Percentiles rank a stretch among this genome's conserved stretches.
phyloP scores from a whole-genome alignment of 75 land plant species.

The Pseudotsuga menziesii region DNA sequence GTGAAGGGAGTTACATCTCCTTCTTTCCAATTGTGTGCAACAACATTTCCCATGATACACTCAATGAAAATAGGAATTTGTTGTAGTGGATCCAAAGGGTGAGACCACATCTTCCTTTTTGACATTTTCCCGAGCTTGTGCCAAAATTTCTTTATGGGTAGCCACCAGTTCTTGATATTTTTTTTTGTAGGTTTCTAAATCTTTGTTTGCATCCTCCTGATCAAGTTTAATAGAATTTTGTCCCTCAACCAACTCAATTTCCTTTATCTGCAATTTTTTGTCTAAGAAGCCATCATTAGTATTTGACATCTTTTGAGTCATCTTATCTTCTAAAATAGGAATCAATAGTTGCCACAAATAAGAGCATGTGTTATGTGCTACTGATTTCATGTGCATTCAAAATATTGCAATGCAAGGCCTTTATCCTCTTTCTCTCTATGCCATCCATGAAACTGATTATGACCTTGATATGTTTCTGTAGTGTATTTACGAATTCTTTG shows the following conservation, averaged over 20 bases:
- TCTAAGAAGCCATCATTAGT: neutral
- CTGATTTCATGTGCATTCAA: neutral
- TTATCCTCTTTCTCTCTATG: neutral
- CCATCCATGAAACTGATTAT: neutral
- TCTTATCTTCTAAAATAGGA: neutral
- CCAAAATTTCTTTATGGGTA: constrained; percentile 1
- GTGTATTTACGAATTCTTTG: neutral
- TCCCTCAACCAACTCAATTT: neutral
- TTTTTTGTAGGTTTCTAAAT: constrained; percentile 5
- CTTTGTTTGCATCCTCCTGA: neutral
- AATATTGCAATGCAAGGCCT: neutral
- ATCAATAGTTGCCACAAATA: neutral
- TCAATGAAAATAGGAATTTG: no score
- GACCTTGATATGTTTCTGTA: neutral
- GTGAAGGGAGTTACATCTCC: no score
- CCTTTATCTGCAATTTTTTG: neutral
- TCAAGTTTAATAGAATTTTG: neutral
- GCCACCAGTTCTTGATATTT: neutral
- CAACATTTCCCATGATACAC: no score
- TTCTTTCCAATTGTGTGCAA: no score
- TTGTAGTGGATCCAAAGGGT: no score
- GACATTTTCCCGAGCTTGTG: neutral
- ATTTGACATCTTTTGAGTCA: neutral
- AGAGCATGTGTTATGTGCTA: neutral
- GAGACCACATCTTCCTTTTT: neutral